phyloP scores from a whole-genome alignment of 1,284 basidiomycete genomes.

The Taiwanofungus camphoratus region DNA sequence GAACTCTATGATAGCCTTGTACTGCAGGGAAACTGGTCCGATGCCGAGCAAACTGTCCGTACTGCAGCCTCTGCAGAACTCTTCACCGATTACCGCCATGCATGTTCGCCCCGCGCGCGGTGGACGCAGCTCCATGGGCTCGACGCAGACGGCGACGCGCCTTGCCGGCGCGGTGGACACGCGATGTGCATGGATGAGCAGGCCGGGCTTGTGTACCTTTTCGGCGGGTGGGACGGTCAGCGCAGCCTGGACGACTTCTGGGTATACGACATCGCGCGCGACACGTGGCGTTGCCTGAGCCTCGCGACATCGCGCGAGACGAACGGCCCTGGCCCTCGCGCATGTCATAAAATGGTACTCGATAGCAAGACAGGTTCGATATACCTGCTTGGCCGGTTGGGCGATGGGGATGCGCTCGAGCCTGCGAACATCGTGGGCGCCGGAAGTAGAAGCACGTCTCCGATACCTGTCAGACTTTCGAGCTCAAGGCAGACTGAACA shows the following conservation, averaged over 20 bases:
- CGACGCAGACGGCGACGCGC: slow-evolving; percentile 58
- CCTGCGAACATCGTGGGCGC: slow-evolving; percentile 4
- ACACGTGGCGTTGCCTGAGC: slow-evolving; percentile 61
- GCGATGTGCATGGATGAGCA: slow-evolving; percentile 76
- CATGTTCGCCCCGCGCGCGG: slow-evolving; percentile 47
- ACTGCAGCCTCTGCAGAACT: slow-evolving; percentile 48
- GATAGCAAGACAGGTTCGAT: slow-evolving; percentile 66
- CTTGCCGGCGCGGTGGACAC: slow-evolving; percentile 68
- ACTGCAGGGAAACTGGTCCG: slow-evolving; percentile 58
- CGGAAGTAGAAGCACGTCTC: background rate
- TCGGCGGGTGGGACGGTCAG: slow-evolving; percentile 77
- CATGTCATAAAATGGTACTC: slow-evolving; percentile 82
- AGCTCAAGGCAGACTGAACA: too few species aligned
- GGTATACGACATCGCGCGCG: slow-evolving; percentile 61
- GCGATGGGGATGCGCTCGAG: slow-evolving; percentile 42
- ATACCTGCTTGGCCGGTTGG: slow-evolving; percentile 64
- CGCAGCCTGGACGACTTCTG: slow-evolving; percentile 77
- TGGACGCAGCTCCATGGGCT: slow-evolving; percentile 55
- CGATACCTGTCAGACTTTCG: background rate
- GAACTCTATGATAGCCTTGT: slow-evolving; percentile 62
- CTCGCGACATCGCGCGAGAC: slow-evolving; percentile 48
- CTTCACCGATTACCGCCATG: slow-evolving; percentile 53
- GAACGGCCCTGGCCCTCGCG: slow-evolving; percentile 66
- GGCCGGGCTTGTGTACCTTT: slow-evolving; percentile 63
- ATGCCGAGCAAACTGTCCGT: slow-evolving; percentile 49